phyloP scores from a whole-genome alignment of 1,284 basidiomycete species.

The Earliella scabrosa region DNA sequence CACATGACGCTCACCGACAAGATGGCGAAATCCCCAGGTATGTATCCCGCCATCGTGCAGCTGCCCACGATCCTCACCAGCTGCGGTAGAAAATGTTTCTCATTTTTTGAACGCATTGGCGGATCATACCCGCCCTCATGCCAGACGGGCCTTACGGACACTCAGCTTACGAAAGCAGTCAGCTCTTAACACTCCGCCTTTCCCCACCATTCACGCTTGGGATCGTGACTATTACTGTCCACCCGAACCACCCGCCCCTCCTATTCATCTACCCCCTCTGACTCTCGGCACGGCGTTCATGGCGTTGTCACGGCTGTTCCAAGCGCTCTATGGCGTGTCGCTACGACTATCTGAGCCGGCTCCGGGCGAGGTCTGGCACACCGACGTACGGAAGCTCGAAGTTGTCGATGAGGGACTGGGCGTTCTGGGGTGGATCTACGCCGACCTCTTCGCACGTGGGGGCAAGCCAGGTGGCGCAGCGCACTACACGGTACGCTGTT shows the following conservation, averaged over 20 bases:
- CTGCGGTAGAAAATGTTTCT: conserved; percentile 84
- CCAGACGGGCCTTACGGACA: conserved; percentile 70
- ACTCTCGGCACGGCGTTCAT: conserved; percentile 87
- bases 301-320: conserved; percentile 86
- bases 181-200: conserved; percentile 55
- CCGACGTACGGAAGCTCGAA: conserved; percentile 88
- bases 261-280: conserved; percentile 71
- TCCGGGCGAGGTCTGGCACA: conserved; percentile 89
- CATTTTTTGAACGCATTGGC: conserved; percentile 83
- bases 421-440: conserved; percentile 92
- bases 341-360: conserved; percentile 71
- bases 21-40: conserved; percentile 91
- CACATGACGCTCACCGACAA: conserved; percentile 89
- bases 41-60: conserved; percentile 22
- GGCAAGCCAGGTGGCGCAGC: conserved; percentile 94
- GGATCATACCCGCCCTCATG: conserved; percentile 77
- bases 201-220: conserved; percentile 86
- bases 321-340: conserved; percentile 85
- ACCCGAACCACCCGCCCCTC: conserved; percentile 72
- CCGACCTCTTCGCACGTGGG: conserved; percentile 85
- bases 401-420: conserved; percentile 90
- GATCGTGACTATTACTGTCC: conserved; percentile 91
- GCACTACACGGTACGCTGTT: conserved; percentile 97
- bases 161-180: conserved; percentile 78
- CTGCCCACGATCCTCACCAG: not conserved